A percentile compares a stretch with the other conserved stretches of the same genome.
Conservation (phyloP, 2,329 filamentous ascomycete genomes). For the Fusarium xylarioides region DNA sequence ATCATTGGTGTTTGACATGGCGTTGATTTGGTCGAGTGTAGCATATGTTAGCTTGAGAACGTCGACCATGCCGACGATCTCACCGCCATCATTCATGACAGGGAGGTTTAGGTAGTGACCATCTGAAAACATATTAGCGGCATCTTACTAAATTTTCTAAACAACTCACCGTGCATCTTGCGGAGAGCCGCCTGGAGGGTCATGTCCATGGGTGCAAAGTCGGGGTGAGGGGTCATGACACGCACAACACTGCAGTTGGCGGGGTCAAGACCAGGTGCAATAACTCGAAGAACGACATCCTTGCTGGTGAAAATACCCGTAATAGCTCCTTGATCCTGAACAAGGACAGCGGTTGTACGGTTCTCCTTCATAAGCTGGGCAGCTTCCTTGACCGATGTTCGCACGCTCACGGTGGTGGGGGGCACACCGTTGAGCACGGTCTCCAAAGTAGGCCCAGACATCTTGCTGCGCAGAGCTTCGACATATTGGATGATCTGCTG, state of each 20-base stretch:
- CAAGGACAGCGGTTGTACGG: constrained; percentile 94
- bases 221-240: constrained; percentile 98
- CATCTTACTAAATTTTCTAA: neutral
- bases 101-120: constrained; percentile 98
- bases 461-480: constrained; percentile 91
- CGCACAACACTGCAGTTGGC: constrained; percentile 95
- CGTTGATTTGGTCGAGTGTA: constrained; percentile 96
- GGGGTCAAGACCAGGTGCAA: constrained; percentile 94
- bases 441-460: constrained; percentile 97
- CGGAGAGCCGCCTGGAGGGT: constrained; percentile 96
- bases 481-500: constrained; percentile 99
- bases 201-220: constrained; percentile 99
- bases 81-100: constrained; percentile 96
- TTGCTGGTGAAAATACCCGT: constrained; percentile 99
- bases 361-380: constrained; percentile 98
- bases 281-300: constrained; percentile 96
- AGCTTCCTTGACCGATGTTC: constrained; percentile 95
- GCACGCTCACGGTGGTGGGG: constrained; percentile 92
- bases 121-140: constrained; percentile 64
- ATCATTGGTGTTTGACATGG: constrained; percentile 81
- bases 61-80: constrained; percentile 99
- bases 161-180: constrained; percentile 92
- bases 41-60: constrained; percentile 98
- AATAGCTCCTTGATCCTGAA: constrained; percentile 96
- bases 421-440: constrained; percentile 91